These are phyloP conservation scores for Lathyrus oleraceus DNA, from an alignment of 306 rosid genomes.

Conservation along the genomic window DNA sequence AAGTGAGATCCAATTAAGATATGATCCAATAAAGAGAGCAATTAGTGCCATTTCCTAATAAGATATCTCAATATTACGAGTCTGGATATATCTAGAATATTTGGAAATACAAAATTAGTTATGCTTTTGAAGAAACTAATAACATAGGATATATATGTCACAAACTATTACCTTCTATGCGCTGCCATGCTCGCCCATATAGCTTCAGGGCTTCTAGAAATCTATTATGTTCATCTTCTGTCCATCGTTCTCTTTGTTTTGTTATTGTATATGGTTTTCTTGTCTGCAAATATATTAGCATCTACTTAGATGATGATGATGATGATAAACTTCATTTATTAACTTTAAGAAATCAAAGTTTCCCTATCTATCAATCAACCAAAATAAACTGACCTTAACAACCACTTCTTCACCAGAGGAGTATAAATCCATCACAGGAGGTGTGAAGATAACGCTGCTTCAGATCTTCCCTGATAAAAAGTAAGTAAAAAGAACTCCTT, in stretches of 20 bases:
- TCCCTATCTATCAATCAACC: neutral
- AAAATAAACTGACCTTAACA: slow-evolving; percentile 59
- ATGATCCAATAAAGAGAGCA: slow-evolving; percentile 32
- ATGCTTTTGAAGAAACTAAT: slow-evolving; percentile 18
- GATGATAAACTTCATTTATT: neutral
- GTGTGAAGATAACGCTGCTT: slow-evolving; percentile 65
- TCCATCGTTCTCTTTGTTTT: slow-evolving; percentile 99
- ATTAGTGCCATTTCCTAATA: slow-evolving; percentile 20
- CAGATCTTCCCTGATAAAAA: slow-evolving; percentile 79
- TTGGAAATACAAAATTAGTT: slow-evolving; percentile 24
- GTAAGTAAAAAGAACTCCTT: slow-evolving; percentile 53
- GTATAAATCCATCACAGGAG: slow-evolving; percentile 67
- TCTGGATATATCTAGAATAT: slow-evolving; percentile 25
- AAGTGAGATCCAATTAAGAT: slow-evolving; percentile 33
- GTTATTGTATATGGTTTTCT: slow-evolving; percentile 96
- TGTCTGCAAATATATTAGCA: slow-evolving; percentile 52
- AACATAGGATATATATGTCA: neutral
- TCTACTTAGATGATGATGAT: slow-evolving; percentile 22
- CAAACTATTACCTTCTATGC: slow-evolving; percentile 75
- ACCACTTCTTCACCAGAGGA: slow-evolving; percentile 81
- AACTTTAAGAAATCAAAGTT: neutral
- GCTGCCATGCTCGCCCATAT: slow-evolving; percentile 99
- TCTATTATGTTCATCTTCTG: slow-evolving; percentile 93
- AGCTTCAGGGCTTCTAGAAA: slow-evolving; percentile 94
- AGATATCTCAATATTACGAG: slow-evolving; percentile 1